Evolutionary conservation across 2,329 filamentous ascomycete genomes (phyloP).

Genomic region (Pseudogymnoascus verrucosus): DNA sequence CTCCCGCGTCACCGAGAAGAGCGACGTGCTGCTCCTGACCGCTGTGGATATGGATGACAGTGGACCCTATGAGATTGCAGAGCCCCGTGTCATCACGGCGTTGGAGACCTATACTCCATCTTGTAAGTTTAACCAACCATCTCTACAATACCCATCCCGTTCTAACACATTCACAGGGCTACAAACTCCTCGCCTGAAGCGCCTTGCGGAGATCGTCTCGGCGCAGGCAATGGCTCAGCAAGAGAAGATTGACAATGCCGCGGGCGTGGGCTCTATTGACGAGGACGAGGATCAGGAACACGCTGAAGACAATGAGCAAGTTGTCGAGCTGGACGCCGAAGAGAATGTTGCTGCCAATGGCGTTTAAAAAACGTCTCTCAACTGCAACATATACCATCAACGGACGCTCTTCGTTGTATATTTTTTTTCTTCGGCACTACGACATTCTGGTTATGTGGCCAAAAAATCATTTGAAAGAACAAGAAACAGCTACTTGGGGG

Average conservation of each 20-base stretch:
- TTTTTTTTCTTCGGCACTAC: neutral
- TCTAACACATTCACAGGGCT: conserved; percentile 55
- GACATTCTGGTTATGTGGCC: neutral
- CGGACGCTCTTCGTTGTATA: neutral
- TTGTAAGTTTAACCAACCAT: too few species aligned
- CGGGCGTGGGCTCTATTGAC: conserved; percentile 25
- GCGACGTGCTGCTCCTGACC: conserved; percentile 84
- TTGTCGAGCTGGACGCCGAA: neutral
- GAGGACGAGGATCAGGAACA: conserved; percentile 32
- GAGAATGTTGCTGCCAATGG: neutral
- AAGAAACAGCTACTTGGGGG: neutral
- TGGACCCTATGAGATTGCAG: conserved; percentile 95
- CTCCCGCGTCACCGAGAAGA: conserved; percentile 95
- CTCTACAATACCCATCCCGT: conserved; percentile 12
- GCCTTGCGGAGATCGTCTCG: conserved; percentile 95
- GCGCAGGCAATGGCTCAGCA: conserved; percentile 94
- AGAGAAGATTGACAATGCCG: conserved; percentile 59
- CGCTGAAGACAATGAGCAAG: neutral
- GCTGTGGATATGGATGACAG: conserved; percentile 99
- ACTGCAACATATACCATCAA: neutral
- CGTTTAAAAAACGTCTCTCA: neutral
- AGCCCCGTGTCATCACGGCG: conserved; percentile 90
- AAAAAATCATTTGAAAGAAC: neutral
- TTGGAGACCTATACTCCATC: conserved; percentile 97
- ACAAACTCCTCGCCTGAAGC: conserved; percentile 90